phyloP scores from a whole-genome alignment of 345 rosid genomes.

The Brassica rapa region DNA sequence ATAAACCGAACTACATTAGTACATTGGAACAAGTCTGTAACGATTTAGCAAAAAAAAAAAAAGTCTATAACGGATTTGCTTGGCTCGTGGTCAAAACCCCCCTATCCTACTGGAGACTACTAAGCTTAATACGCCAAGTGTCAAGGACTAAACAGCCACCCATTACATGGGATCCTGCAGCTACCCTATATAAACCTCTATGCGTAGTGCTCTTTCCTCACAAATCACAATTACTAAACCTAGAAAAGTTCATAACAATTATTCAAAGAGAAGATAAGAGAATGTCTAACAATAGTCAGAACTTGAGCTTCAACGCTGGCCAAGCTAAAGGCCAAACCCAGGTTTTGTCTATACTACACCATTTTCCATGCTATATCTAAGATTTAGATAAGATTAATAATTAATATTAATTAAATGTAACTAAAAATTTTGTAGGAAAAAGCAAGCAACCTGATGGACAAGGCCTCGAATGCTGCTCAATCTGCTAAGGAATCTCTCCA shows the following conservation, averaged over 20 bases:
- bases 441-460: constrained; percentile 58
- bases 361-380: not conserved
- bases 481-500: constrained; percentile 61
- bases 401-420: not conserved
- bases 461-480: constrained; percentile 61
- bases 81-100: constrained; percentile 26
- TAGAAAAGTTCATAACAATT: not conserved
- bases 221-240: constrained; percentile 23
- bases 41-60: not conserved
- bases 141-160: not conserved
- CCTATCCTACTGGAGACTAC: constrained; percentile 31
- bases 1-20: not conserved
- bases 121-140: not conserved
- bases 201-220: constrained; percentile 1
- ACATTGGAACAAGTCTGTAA: constrained; percentile 28
- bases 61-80: constrained; percentile 27
- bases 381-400: not conserved
- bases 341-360: constrained; percentile 35
- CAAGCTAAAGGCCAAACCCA: constrained; percentile 61
- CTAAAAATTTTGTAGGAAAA: constrained; percentile 53
- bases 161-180: constrained; percentile 14
- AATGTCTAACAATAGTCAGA: constrained; percentile 51
- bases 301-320: constrained; percentile 56
- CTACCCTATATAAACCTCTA: constrained; percentile 22
- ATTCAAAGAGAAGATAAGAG: not conserved